Conservation (phyloP, 2,329 filamentous ascomycete genomes). For the Fusarium sacchari region DNA sequence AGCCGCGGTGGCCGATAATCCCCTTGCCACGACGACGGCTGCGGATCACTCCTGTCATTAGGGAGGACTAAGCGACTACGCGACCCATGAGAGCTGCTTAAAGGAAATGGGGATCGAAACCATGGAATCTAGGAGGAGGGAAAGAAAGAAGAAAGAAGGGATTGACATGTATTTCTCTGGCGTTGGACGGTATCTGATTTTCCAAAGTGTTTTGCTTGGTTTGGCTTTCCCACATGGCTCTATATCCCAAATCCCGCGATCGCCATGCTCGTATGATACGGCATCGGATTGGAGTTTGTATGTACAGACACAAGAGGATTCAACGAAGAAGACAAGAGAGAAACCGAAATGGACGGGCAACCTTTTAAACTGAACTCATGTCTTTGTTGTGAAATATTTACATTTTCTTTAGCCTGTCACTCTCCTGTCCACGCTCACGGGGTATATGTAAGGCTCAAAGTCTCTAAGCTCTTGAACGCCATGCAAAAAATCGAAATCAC, state of each 20-base stretch:
- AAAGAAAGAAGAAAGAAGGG: constrained; percentile 24
- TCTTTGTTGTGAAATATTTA: constrained; percentile 2
- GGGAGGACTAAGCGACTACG: constrained; percentile 15
- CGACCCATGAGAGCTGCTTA: constrained; percentile 32
- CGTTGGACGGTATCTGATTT: constrained; percentile 39
- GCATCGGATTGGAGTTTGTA: constrained; percentile 44
- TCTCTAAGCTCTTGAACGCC: neutral
- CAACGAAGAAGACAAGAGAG: constrained; percentile 38
- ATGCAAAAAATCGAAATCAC: constrained; percentile 1
- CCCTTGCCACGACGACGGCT: constrained; percentile 2
- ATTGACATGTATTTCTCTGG: constrained; percentile 37
- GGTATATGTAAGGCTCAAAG: constrained; percentile 32
- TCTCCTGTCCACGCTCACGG: constrained; percentile 4
- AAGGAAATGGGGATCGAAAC: neutral
- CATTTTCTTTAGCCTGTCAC: neutral
- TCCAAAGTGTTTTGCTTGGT: constrained; percentile 34
- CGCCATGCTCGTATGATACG: constrained; percentile 23
- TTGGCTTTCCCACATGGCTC: constrained; percentile 30
- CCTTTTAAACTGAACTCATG: constrained; percentile 29
- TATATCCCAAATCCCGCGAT: constrained; percentile 34
- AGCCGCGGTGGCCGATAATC: constrained; percentile 43
- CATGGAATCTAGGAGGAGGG: constrained; percentile 14
- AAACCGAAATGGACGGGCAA: constrained; percentile 36
- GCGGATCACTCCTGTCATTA: constrained; percentile 8
- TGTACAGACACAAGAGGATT: constrained; percentile 43